These are phyloP conservation scores for Penicillium sp. DNA, from an alignment of 2,329 filamentous ascomycete species.

Conservation along the genomic window DNA sequence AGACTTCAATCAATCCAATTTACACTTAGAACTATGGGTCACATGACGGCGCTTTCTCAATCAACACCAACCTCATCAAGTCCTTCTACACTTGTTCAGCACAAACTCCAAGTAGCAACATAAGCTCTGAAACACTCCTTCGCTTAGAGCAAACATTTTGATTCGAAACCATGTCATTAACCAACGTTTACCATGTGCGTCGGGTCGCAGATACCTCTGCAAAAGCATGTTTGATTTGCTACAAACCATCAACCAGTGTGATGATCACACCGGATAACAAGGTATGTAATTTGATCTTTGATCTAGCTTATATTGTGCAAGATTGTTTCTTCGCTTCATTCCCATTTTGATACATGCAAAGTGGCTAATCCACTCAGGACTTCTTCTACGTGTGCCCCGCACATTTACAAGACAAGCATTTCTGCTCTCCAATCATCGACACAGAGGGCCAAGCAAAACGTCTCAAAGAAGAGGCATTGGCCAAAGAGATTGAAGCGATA, in stretches of 20 bases:
- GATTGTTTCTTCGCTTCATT: neutral
- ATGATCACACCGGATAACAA: conserved; percentile 87
- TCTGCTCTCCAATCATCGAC: conserved; percentile 61
- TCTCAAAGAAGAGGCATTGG: conserved; percentile 45
- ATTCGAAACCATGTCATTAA: conserved; percentile 43
- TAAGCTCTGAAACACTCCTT: neutral
- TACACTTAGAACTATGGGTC: conserved; percentile 8
- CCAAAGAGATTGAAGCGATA: conserved; percentile 47
- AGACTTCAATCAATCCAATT: neutral
- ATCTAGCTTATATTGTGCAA: neutral
- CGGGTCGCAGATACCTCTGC: conserved; percentile 80
- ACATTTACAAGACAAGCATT: conserved; percentile 79
- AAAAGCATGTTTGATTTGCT: conserved; percentile 87
- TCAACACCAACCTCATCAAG: conserved; percentile 10
- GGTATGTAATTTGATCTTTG: conserved; percentile 48
- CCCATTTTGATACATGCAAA: neutral
- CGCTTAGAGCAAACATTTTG: too few species aligned
- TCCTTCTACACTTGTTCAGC: neutral
- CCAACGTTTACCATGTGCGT: conserved; percentile 80
- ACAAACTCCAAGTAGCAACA: neutral
- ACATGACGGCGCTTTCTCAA: conserved; percentile 17
- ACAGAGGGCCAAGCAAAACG: conserved; percentile 43
- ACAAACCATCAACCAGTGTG: conserved; percentile 81
- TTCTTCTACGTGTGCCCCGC: conserved; percentile 87
- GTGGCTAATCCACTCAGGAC: conserved; percentile 52